Percentiles rank a stretch among this genome's conserved stretches.
Evolutionary conservation across 176 grass and related monocot species (phyloP).

Genomic region (Oryza meridionalis): DNA sequence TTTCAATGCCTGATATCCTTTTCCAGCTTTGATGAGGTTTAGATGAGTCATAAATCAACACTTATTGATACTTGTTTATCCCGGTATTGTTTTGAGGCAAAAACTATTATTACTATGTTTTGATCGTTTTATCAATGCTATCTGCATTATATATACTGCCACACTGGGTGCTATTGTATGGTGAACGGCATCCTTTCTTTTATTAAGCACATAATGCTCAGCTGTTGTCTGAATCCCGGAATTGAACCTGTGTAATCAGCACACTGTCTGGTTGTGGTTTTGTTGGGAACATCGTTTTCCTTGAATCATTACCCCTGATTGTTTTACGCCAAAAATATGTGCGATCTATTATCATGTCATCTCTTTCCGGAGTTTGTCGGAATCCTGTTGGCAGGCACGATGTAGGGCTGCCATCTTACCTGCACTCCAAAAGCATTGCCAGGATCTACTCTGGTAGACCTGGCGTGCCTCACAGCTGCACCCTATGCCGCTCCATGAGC

Average conservation of each 20-base stretch:
- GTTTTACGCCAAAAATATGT: not conserved
- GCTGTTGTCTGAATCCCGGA: not conserved
- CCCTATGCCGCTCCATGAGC: not conserved
- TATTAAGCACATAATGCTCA: not conserved
- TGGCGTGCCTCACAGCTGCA: not conserved
- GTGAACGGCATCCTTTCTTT: too few relatives aligned
- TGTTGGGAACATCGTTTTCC: not conserved
- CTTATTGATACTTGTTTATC: conserved; percentile 26
- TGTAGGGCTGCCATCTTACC: not conserved
- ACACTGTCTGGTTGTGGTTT: not conserved
- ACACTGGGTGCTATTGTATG: not conserved
- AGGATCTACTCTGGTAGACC: not conserved
- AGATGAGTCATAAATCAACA: not conserved
- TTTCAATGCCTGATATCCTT: conserved; percentile 27
- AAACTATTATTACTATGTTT: conserved; percentile 17
- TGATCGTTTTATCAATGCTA: not conserved
- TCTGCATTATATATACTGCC: not conserved
- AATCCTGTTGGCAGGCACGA: not conserved
- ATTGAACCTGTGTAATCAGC: not conserved
- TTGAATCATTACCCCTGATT: not conserved
- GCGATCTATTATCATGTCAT: not conserved
- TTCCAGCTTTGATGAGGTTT: conserved; percentile 36
- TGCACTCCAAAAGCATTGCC: not conserved
- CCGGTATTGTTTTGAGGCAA: not conserved
- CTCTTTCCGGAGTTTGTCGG: not conserved